Evolutionary conservation across 2,329 filamentous ascomycete genomes (phyloP).

Genomic region (Pseudogymnoascus verrucosus): DNA sequence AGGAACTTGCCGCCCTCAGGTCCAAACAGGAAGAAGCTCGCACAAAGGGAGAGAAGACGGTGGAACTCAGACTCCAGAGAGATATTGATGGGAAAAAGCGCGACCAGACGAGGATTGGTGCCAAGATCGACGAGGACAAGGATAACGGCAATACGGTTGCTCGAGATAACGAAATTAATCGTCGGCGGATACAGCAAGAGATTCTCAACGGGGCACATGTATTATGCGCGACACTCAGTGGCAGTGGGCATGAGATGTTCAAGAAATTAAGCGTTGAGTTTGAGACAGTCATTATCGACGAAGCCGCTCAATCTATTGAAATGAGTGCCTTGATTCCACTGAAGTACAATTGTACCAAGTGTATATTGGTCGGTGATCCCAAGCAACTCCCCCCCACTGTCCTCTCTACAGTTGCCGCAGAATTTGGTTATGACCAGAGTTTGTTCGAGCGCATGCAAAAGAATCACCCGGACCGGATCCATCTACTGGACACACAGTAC

Average conservation of each 20-base stretch:
- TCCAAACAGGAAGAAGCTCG: slow-evolving; percentile 63
- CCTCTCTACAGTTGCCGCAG: slow-evolving; percentile 83
- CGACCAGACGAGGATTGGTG: slow-evolving; percentile 67
- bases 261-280: slow-evolving; percentile 91
- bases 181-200: slow-evolving; percentile 78
- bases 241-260: slow-evolving; percentile 96
- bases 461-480: slow-evolving; percentile 79
- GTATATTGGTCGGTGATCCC: slow-evolving; percentile 93
- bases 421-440: slow-evolving; percentile 94
- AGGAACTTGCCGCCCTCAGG: slow-evolving; percentile 62
- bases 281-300: slow-evolving; percentile 96
- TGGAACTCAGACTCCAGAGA: slow-evolving; percentile 54
- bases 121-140: slow-evolving; percentile 78
- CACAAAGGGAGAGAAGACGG: slow-evolving; percentile 40
- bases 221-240: slow-evolving; percentile 89
- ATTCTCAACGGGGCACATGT: slow-evolving; percentile 87
- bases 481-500: slow-evolving; percentile 95
- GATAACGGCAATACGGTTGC: slow-evolving; percentile 75
- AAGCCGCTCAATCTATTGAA: slow-evolving; percentile 96
- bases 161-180: slow-evolving; percentile 78
- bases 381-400: slow-evolving; percentile 96
- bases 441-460: slow-evolving; percentile 97
- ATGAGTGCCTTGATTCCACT: slow-evolving; percentile 91
- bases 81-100: slow-evolving; percentile 72
- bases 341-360: slow-evolving; percentile 95